These are phyloP conservation scores for Crithidia acanthocephali DNA, from an alignment of 208 protist species.

Conservation along the genomic window DNA sequence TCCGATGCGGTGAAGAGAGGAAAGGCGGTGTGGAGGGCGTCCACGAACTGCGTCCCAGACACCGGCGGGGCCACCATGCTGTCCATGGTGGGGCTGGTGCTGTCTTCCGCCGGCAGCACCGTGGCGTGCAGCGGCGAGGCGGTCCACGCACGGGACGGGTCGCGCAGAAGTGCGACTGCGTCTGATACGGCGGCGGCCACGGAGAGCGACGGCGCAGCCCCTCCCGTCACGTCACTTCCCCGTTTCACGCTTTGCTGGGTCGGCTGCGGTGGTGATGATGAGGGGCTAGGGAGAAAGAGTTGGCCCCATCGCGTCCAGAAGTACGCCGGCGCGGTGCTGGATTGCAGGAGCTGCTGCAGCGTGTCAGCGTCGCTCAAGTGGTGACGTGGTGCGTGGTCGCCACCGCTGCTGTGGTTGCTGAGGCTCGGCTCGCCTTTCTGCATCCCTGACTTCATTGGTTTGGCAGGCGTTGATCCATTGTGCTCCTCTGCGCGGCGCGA, in stretches of 20 bases:
- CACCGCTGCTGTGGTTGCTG: neutral
- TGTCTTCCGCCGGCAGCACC: neutral
- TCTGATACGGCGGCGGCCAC: neutral
- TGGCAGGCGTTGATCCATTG: too few species aligned
- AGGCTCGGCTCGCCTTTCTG: too few species aligned
- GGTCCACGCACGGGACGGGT: slow-evolving; percentile 1
- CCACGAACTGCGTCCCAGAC: slow-evolving; percentile 11
- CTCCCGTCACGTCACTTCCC: neutral
- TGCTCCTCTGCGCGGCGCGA: neutral
- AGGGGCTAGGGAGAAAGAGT: slow-evolving; percentile 13
- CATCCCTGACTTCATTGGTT: too few species aligned
- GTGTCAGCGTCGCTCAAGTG: neutral
- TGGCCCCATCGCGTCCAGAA: slow-evolving; percentile 33
- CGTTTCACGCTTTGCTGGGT: neutral
- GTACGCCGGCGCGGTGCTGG: slow-evolving; percentile 25
- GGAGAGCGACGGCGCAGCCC: neutral
- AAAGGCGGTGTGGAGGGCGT: slow-evolving; percentile 12
- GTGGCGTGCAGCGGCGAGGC: neutral
- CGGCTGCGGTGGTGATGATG: neutral
- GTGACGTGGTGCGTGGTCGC: neutral
- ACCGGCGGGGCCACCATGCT: neutral
- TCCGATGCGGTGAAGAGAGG: slow-evolving; percentile 12
- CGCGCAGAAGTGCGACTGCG: slow-evolving; percentile 1
- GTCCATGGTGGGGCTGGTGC: neutral
- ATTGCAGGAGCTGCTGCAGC: slow-evolving; percentile 19